Evolutionary conservation across 1,139 yeast genomes (phyloP).

Genomic region (Suhomyces guaymorum): DNA sequence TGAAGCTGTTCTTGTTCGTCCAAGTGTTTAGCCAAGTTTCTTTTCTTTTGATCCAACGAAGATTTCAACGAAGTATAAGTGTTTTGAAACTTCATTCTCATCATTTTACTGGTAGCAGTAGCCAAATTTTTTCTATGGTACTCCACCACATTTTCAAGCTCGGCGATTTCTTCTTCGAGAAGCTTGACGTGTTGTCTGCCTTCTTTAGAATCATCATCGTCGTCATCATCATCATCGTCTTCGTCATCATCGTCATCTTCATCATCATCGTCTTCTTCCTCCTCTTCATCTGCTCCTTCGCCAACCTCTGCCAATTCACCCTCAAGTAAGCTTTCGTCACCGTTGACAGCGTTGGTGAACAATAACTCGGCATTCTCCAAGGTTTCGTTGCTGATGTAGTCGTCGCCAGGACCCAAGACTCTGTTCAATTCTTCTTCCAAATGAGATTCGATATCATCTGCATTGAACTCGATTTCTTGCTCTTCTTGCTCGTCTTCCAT

Average conservation of each 20-base stretch:
- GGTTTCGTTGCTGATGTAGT: slow-evolving; percentile 5
- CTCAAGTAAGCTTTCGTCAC: slow-evolving; percentile 12
- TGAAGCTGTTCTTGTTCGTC: slow-evolving; percentile 29
- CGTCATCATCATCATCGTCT: slow-evolving; percentile 31
- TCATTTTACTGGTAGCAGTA: slow-evolving; percentile 81
- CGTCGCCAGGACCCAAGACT: slow-evolving; percentile 31
- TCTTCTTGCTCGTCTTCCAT: slow-evolving; percentile 15
- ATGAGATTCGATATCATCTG: slow-evolving; percentile 20
- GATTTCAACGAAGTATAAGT: slow-evolving; percentile 77
- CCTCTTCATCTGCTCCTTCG: slow-evolving; percentile 17
- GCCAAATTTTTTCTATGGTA: slow-evolving; percentile 73
- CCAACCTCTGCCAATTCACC: slow-evolving; percentile 18
- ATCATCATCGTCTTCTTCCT: slow-evolving; percentile 24
- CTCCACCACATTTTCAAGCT: slow-evolving; percentile 75
- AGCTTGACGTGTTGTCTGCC: slow-evolving; percentile 71
- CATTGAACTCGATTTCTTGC: slow-evolving; percentile 24
- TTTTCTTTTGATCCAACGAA: slow-evolving; percentile 79
- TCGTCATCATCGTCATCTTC: slow-evolving; percentile 31
- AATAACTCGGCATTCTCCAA: slow-evolving; percentile 11
- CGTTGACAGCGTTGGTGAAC: slow-evolving; percentile 15
- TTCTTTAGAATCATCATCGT: slow-evolving; percentile 32
- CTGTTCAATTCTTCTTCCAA: slow-evolving; percentile 45
- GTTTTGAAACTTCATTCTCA: slow-evolving; percentile 84
- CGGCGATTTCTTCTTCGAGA: slow-evolving; percentile 81
- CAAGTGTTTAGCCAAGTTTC: slow-evolving; percentile 53